Percentiles rank a stretch among this genome's conserved stretches.
Conservation (phyloP, 108 stramenopile species). For the Cyclotella atomus region DNA sequence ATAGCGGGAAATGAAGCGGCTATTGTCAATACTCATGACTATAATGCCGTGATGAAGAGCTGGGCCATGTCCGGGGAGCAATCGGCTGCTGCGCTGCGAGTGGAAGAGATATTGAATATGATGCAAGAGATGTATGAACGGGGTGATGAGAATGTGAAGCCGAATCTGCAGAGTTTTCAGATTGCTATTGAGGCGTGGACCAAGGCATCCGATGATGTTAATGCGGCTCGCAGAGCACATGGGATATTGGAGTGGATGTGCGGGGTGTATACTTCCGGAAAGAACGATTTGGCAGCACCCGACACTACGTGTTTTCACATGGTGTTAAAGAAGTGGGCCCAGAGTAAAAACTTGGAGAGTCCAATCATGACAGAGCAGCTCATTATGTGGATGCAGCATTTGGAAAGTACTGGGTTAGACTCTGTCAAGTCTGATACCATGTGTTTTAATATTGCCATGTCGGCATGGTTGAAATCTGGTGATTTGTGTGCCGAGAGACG, state of each 20-base stretch:
- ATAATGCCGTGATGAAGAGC: constrained; percentile 73
- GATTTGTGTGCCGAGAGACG: constrained; percentile 43
- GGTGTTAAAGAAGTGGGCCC: constrained; percentile 68
- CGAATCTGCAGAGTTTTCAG: constrained; percentile 52
- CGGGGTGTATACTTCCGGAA: constrained; percentile 39
- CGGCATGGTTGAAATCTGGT: constrained; percentile 58
- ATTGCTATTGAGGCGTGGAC: constrained; percentile 54
- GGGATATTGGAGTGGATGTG: constrained; percentile 74
- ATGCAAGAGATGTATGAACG: constrained; percentile 66
- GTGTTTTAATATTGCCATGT: constrained; percentile 72
- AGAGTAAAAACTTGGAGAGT: constrained; percentile 54
- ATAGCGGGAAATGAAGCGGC: constrained; percentile 63
- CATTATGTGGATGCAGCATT: constrained; percentile 65
- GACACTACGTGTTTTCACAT: constrained; percentile 67
- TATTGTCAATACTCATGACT: constrained; percentile 50
- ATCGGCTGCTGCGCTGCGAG: constrained; percentile 62
- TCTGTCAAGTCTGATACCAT: constrained; percentile 49
- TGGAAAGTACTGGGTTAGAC: constrained; percentile 40
- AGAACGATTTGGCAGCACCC: constrained; percentile 58
- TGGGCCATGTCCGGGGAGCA: constrained; percentile 68
- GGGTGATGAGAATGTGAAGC: constrained; percentile 53
- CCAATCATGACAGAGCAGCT: constrained; percentile 68
- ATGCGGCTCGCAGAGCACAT: constrained; percentile 39
- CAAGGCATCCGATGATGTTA: constrained; percentile 40
- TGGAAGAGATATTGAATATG: constrained; percentile 69